These are phyloP conservation scores for Monosporascus ibericus DNA, from an alignment of 2,329 filamentous ascomycete genomes.

Conservation along the genomic window DNA sequence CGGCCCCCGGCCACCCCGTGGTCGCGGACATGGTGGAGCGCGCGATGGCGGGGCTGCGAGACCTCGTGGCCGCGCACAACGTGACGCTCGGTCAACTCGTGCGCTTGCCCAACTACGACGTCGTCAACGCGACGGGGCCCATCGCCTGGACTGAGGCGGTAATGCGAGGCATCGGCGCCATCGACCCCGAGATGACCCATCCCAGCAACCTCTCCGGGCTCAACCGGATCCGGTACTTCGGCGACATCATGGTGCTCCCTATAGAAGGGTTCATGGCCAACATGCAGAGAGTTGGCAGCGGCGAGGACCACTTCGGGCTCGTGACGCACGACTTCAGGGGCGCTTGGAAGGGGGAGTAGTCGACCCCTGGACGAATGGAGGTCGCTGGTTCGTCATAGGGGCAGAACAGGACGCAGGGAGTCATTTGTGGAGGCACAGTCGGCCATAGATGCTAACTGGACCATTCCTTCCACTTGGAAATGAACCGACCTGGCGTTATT, in stretches of 20 bases:
- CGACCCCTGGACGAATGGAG: too few relatives aligned
- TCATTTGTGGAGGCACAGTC: too few relatives aligned
- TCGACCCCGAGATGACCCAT: slow-evolving; percentile 48
- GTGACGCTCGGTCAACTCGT: slow-evolving; percentile 54
- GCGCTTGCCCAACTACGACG: slow-evolving; percentile 57
- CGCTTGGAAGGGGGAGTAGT: too few relatives aligned
- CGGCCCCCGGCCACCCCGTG: slow-evolving; percentile 59
- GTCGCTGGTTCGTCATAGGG: too few relatives aligned
- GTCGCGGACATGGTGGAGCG: slow-evolving; percentile 64
- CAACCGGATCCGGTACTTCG: slow-evolving; percentile 58
- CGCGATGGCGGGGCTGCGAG: slow-evolving; percentile 60
- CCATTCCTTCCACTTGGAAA: too few relatives aligned
- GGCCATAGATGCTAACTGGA: too few relatives aligned
- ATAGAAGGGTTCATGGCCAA: slow-evolving; percentile 62
- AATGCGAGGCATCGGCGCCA: slow-evolving; percentile 36
- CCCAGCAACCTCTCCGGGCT: slow-evolving; percentile 52
- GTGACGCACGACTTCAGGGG: too few relatives aligned
- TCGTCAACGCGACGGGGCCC: slow-evolving; percentile 67
- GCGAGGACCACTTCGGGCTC: too few relatives aligned
- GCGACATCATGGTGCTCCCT: slow-evolving; percentile 59
- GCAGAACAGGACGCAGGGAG: too few relatives aligned
- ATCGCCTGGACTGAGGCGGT: slow-evolving; percentile 64
- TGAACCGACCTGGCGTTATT: too few relatives aligned
- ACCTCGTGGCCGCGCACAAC: slow-evolving; percentile 51
- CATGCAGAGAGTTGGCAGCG: too few relatives aligned